Evolutionary conservation across 768 basidiomycete species (phyloP), one percentile per base, ranked within the genome.

Genomic region (Exsudoporus frostii): DNA sequence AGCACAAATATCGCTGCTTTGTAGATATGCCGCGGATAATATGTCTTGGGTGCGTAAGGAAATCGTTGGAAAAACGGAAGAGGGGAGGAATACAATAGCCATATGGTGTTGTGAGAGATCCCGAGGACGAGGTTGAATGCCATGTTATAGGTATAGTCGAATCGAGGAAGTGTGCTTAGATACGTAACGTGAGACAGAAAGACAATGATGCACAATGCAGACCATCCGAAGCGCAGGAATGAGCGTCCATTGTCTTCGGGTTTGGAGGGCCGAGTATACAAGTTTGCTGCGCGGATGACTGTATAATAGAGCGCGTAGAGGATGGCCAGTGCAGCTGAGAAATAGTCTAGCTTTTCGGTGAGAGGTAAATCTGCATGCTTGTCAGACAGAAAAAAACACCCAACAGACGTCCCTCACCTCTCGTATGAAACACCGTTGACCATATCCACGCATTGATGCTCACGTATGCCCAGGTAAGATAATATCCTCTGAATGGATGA

Each of bases 61-160:
- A 85, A 88, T 48, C 85, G 77, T 37, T 65, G 77, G 34, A 87
- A 48, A 43, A 81, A 6, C 11, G 78, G 74, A 33, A 79, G 32
- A 11, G 74, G 75, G 42, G 84, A 72, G 3, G 88, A 76, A 70
- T 89, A 98, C 13, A 80, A 49, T 29, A 86, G 65, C 96, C 97
- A 98, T 15, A 96, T 68, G 25, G 80, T 34, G 67, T 96, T 93
- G 71, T 98, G 94, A 1, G 74, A 54, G 32, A 93, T 60, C 2
- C 92, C 96, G 53, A 98, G 58, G 51, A 72, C 58, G 61, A 94
- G 71, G 71, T 92, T 94, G 76, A 91, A 92, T 0, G 76, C 66
- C 71, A 96, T 90, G 76, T 98, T 98, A 76, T 97, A 99, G 7
- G 86, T 73, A 68, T 99, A 98, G 73, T 95, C 87, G 73, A 96